Evolutionary conservation across 2,329 filamentous ascomycete genomes (phyloP).

Genomic region (Cadophora malorum): DNA sequence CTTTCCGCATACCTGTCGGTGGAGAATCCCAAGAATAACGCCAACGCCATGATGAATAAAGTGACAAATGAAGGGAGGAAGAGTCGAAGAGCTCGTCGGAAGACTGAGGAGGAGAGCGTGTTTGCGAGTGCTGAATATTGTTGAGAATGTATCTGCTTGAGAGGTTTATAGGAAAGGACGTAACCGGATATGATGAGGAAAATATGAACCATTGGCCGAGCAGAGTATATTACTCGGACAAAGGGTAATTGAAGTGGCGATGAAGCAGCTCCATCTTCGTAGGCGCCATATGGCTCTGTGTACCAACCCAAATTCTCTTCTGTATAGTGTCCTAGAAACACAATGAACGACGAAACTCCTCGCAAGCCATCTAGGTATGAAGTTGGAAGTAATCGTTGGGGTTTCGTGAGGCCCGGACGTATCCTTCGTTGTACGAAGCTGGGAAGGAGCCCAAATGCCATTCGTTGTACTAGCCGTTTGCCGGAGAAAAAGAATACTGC

Average conservation of each 20-base stretch:
- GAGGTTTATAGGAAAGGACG: conserved; percentile 53
- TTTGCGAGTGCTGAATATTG: conserved; percentile 48
- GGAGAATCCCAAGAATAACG: conserved; percentile 54
- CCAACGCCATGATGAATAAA: conserved; percentile 52
- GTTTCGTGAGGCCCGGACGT: conserved; percentile 39
- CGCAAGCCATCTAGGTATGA: conserved; percentile 56
- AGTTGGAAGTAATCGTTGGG: conserved; percentile 45
- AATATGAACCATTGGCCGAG: conserved; percentile 56
- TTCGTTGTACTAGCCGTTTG: conserved; percentile 35
- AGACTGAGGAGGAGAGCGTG: conserved; percentile 54
- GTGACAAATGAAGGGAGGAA: conserved; percentile 54
- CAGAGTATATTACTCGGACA: conserved; percentile 52
- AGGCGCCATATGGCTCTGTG: conserved; percentile 43
- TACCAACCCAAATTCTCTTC: conserved; percentile 51
- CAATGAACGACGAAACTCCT: conserved; percentile 55
- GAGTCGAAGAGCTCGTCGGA: conserved; percentile 54
- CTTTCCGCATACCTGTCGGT: conserved; percentile 52
- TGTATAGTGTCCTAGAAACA: conserved; percentile 55
- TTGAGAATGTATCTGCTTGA: conserved; percentile 50
- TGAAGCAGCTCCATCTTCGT: conserved; percentile 44
- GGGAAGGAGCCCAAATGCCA: conserved; percentile 43
- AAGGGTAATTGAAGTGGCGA: conserved; percentile 55
- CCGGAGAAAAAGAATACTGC: conserved; percentile 34
- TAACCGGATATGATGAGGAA: conserved; percentile 60
- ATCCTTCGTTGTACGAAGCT: conserved; percentile 45